Conservation (phyloP, 2,329 filamentous ascomycete genomes). For the Hymenoscyphus repandus region DNA sequence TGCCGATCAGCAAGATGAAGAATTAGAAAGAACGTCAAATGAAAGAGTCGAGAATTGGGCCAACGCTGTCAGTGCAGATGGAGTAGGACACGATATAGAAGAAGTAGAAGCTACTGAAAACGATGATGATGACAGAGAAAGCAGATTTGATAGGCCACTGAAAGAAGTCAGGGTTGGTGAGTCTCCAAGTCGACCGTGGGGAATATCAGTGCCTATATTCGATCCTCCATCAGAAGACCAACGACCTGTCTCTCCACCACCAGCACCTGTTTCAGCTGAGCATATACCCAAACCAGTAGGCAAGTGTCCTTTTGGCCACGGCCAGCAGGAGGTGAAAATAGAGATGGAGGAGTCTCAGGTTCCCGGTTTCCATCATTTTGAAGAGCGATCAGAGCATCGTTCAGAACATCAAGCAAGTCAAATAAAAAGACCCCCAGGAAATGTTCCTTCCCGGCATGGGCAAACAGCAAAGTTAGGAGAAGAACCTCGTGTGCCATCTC, state of each 20-base stretch:
- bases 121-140: conserved; percentile 52
- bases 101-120: conserved; percentile 36
- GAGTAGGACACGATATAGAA: conserved; percentile 35
- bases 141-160: conserved; percentile 77
- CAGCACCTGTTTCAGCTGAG: conserved; percentile 40
- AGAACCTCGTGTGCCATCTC: conserved; percentile 8
- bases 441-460: conserved; percentile 33
- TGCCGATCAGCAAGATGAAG: conserved; percentile 29
- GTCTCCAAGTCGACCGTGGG: conserved; percentile 89
- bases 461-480: conserved; percentile 10
- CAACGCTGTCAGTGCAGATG: conserved; percentile 61
- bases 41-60: conserved; percentile 84
- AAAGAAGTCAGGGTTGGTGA: conserved; percentile 92
- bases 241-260: conserved; percentile 50
- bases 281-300: conserved; percentile 32
- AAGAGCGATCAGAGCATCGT: not conserved
- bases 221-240: conserved; percentile 34
- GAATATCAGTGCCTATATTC: conserved; percentile 71
- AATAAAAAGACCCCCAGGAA: conserved; percentile 15
- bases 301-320: conserved; percentile 52
- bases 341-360: conserved; percentile 6
- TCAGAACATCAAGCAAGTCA: not conserved
- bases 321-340: conserved; percentile 9
- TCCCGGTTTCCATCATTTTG: conserved; percentile 2
- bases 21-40: conserved; percentile 50